phyloP scores from a whole-genome alignment of 768 basidiomycete genomes.

The Termitomyces sp. region DNA sequence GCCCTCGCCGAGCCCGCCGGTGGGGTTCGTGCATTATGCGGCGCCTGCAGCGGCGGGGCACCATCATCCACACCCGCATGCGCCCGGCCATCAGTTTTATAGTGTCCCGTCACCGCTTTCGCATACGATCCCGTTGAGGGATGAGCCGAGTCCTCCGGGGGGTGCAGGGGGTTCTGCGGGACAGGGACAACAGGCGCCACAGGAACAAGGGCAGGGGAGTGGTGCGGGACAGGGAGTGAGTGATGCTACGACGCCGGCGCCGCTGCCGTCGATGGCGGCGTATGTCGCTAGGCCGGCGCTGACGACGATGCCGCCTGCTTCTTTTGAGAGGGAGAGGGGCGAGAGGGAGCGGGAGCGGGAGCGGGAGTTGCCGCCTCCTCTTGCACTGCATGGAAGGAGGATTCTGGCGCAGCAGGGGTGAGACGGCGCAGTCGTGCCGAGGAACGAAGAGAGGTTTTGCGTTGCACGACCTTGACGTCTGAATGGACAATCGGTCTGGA shows the following conservation, averaged over 20 bases:
- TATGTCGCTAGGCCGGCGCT: slow-evolving; percentile 30
- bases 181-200: no score
- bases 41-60: slow-evolving; percentile 28
- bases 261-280: slow-evolving; percentile 10
- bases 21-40: slow-evolving; percentile 57
- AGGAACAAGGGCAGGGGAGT: no score
- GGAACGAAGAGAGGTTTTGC: no score
- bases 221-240: slow-evolving; percentile 13
- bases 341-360: slow-evolving; percentile 36
- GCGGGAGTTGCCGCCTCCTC: slow-evolving; percentile 37
- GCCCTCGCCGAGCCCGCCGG: slow-evolving; percentile 63
- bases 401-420: slow-evolving; percentile 30
- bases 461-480: no score
- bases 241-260: background rate
- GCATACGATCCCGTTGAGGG: slow-evolving; percentile 25
- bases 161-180: background rate
- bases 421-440: background rate
- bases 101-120: slow-evolving; percentile 48
- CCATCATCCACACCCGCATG: slow-evolving; percentile 23
- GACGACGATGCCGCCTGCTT: slow-evolving; percentile 32
- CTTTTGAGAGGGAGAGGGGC: slow-evolving; percentile 49
- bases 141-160: slow-evolving; percentile 12
- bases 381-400: slow-evolving; percentile 32
- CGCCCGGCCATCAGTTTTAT: slow-evolving; percentile 28
- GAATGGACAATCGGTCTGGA: no score